Evolutionary conservation across 1,139 yeast genomes (phyloP), one percentile per base, ranked within the genome.

Genomic region (Lodderomyces elongisporus): DNA sequence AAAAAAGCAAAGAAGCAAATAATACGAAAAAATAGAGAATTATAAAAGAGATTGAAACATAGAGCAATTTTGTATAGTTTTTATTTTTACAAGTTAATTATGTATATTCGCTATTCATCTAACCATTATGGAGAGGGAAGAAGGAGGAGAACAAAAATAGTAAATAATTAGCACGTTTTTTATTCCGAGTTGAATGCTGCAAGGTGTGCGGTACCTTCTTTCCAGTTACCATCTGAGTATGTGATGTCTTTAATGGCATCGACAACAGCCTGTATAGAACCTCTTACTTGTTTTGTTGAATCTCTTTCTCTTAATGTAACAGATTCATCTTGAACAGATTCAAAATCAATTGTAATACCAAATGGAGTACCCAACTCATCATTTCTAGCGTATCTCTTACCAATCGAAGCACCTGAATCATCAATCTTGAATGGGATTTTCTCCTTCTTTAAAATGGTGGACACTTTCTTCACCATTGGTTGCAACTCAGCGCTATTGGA

Each of bases 351-450:
- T 46, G 99, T 93, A 60, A 93, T 78, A 62, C 99, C 99, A 56
- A 91, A 93, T 49, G 99, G 98, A 39, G 98, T 93, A 62, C 99
- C 99, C 60, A 93, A 77, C 68, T 93, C 99, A 62, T 93, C 99
- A 61, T 93, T 93, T 71, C 99, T 85, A 42, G 98, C 89, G 55
- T 93, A 93, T 69, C 99, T 84, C 72, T 89, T 87, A 68, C 99
- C 99, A 51, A 93, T 91, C 20, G 97, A 87, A 23, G 96, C 97
- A 52, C 95, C 84, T 13, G 97, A 88, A 60, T 93, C 98, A 60
- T 93, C 99, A 39, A 89, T 82, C 74, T 89, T 91, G 73, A 89
- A 87, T 46, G 97, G 93, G 51, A 93, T 79, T 58, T 88, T 93
- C 45, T 79, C 79, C 48, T 71, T 69, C 63, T 94, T 85, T 56